Evolutionary conservation across 225 moss, liverwort and hornwort genomes (phyloP), one percentile per base, ranked within the genome.

Genomic region (Pleurozium schreberi): DNA sequence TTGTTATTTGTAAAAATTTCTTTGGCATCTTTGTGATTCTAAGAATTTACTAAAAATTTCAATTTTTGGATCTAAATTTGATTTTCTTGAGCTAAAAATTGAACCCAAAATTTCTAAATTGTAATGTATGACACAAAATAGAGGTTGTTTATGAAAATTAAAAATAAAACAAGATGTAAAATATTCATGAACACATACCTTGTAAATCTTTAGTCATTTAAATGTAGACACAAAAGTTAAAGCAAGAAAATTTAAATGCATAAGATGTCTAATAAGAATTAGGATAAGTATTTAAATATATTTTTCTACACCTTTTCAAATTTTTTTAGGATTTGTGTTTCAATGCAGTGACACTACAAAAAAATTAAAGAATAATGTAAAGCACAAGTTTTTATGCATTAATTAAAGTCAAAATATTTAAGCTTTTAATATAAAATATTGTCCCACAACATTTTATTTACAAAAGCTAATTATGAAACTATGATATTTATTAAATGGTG

Each of bases 171-270:
- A 42, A 42, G 5, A 13, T 20, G 9, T 42, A 19, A 59, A 59
- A 13, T 42, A 42, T 5, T 12, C 25, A 18, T 58, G 8, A 58
- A 30, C 59, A 19, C 2, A n/a, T 12, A 42, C 0, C 0, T 5
- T 28, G 18, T 30, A 59, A 59, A 34, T 47, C 34, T 47, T 62
- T 4, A 21, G 6, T 61, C 10, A 43, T 14, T 20, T 62, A 5
- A 21, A 15, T 2, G 34, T 30, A 47, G 17, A 34, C 2, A 5
- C 6, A 62, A 61, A 33, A 31, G 2, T 61, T 28, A 18, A 60
- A 31, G 42, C 8, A 59, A 40, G 1, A 49, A 58, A 80, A 10
- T 4, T 62, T 5, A 81, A 81, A 23, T 81, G 19, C 21, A 3
- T 62, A 62, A 42, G 4, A 31, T 43, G 6, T 27, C 12, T 30